Base-by-base conservation (phyloP, 108 stramenopile species). In the Cylindrotheca closterium region DNA sequence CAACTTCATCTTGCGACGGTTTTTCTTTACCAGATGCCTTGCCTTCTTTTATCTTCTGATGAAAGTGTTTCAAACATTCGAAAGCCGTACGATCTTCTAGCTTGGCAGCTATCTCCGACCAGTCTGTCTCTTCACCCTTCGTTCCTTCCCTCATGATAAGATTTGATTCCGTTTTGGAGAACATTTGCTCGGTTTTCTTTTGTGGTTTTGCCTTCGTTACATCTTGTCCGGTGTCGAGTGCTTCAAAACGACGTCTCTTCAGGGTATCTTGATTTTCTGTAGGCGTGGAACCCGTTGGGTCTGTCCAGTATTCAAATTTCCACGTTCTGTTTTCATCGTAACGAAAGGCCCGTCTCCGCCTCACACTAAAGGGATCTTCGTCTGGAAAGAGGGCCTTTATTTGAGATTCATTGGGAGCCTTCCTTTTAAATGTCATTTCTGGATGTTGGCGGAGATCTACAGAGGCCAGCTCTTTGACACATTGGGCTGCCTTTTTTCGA, bases 251-350 rank as follows among this genome's bases (percentile, higher is more conserved):
- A 42, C 49, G 42, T 56, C 75, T 60, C n/a, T 29, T 32, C 1
- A 30, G 19, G 12, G 32, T 49, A 64, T 68, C 77, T 4, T 42
- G 51, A 57, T 73, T 67, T 2, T 63, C 55, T 24, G 42, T 4
- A 4, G 85, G 82, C 29, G 30, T 70, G 12, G 67, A 76, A 47
- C 85, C 82, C 31, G 65, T 58, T 48, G 71, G 61, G 53, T 86
- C 85, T 2, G 78, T 28, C 68, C 82, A 86, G 52, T 79, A 86
- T 1, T 54, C 55, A 52, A 75, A 55, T 8, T 34, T 73, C 85
- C 77, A 83, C 68, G 70, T 82, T 17, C 79, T 63, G 50, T 72
- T 51, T 7, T 67, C 56, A 33, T 80, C 68, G 47, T 59, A 73
- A 47, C 55, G 23, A 31, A 71, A 71, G 37, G 37, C 15, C 15